Evolutionary conservation across 2,329 filamentous ascomycete species (phyloP).

Genomic region (Blastomyces emzantsi): DNA sequence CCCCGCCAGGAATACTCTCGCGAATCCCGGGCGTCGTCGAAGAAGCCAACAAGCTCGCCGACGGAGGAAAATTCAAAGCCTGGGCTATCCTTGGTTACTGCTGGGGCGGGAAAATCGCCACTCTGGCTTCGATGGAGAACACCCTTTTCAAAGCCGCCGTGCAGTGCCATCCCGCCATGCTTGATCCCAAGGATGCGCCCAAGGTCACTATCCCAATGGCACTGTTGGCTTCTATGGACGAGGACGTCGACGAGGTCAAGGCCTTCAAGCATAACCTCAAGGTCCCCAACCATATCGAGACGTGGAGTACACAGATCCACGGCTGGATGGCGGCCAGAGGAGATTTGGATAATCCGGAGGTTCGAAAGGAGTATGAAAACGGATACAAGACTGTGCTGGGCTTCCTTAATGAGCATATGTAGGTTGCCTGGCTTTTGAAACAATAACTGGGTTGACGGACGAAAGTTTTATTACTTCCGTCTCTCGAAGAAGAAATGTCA

Average conservation of each 20-base stretch:
- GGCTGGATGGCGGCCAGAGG: constrained; percentile 28
- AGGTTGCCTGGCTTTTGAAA: constrained; percentile 9
- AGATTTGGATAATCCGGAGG: constrained; percentile 23
- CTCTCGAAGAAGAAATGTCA: not conserved
- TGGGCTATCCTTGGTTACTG: constrained; percentile 56
- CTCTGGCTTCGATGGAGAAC: constrained; percentile 39
- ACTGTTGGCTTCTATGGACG: constrained; percentile 46
- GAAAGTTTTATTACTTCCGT: not conserved
- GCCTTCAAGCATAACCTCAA: constrained; percentile 25
- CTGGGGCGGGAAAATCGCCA: constrained; percentile 43
- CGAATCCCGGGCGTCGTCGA: constrained; percentile 48
- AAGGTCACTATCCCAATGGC: constrained; percentile 46
- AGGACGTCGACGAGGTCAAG: constrained; percentile 38
- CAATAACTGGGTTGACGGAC: not conserved
- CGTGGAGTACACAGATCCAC: constrained; percentile 27
- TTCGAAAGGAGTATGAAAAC: constrained; percentile 27
- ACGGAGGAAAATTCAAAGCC: constrained; percentile 36
- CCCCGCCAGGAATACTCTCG: constrained; percentile 49
- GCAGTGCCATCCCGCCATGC: constrained; percentile 47
- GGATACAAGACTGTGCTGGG: constrained; percentile 25
- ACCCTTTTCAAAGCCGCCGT: constrained; percentile 47
- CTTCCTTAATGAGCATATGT: constrained; percentile 25
- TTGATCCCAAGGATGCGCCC: constrained; percentile 45
- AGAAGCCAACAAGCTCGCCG: constrained; percentile 43
- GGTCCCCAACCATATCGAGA: constrained; percentile 24